Evolutionary conservation across 441 rosid species (phyloP).

Genomic region (Breynia disticha): DNA sequence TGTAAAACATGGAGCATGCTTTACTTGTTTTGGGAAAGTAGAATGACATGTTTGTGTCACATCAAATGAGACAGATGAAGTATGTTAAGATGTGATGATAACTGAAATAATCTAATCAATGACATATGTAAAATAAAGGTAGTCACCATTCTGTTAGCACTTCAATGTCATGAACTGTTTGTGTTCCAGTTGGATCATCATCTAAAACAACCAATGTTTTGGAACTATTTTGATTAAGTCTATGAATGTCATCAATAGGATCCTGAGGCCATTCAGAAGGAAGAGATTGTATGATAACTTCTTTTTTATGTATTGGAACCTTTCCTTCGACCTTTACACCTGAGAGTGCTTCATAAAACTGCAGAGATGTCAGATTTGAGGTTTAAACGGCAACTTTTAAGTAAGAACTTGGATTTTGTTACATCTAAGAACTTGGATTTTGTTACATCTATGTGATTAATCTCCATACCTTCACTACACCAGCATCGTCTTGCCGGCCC

Average conservation of each 20-base stretch:
- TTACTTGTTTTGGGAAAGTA: conserved; percentile 7
- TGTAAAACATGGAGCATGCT: too few relatives aligned
- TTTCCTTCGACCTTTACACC: conserved; percentile 85
- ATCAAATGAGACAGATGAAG: too few relatives aligned
- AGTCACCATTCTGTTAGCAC: conserved; percentile 93
- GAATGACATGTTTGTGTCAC: too few relatives aligned
- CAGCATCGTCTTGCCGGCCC: conserved; percentile 94
- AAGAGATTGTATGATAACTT: conserved; percentile 56
- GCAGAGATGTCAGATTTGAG: conserved; percentile 11
- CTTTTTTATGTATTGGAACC: conserved; percentile 63
- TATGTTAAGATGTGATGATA: too few relatives aligned
- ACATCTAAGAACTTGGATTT: neutral
- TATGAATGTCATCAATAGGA: conserved; percentile 57
- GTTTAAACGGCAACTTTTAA: conserved; percentile 7
- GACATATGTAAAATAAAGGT: neutral
- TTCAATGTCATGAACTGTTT: conserved; percentile 93
- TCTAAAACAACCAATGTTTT: conserved; percentile 88
- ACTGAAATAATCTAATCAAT: too few relatives aligned
- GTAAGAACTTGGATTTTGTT: neutral
- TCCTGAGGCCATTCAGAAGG: conserved; percentile 86
- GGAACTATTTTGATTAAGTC: conserved; percentile 47
- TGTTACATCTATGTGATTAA: neutral
- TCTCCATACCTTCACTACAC: conserved; percentile 77
- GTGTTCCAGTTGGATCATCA: conserved; percentile 99
- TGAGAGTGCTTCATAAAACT: conserved; percentile 85